Conservation (phyloP, 1,284 basidiomycete genomes). For the Puccinia brachypodii region DNA sequence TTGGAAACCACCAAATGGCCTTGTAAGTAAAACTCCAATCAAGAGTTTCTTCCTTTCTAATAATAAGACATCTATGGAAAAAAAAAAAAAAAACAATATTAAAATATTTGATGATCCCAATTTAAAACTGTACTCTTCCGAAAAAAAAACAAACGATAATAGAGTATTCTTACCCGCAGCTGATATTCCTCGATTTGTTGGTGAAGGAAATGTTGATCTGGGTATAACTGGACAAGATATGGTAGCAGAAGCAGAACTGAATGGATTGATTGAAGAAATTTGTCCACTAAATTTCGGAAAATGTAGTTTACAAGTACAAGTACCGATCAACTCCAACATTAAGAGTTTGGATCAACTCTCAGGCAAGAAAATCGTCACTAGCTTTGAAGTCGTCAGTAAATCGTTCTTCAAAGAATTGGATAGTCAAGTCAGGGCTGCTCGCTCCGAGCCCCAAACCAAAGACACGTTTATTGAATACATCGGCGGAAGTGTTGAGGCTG, state of each 20-base stretch:
- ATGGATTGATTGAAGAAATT: slow-evolving; percentile 73
- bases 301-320: slow-evolving; percentile 91
- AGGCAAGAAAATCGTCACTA: slow-evolving; percentile 90
- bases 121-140: too few species aligned
- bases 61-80: not conserved
- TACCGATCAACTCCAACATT: slow-evolving; percentile 74
- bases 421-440: not conserved
- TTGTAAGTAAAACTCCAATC: not conserved
- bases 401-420: slow-evolving; percentile 67
- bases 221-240: slow-evolving; percentile 97
- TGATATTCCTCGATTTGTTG: slow-evolving; percentile 98
- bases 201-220: slow-evolving; percentile 87
- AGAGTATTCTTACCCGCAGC: slow-evolving; percentile 95
- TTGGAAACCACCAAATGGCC: slow-evolving; percentile 17
- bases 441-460: not conserved
- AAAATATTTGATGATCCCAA: too few species aligned
- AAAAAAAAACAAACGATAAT: too few species aligned
- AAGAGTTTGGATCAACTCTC: slow-evolving; percentile 75
- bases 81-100: too few species aligned
- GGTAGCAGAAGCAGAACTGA: slow-evolving; percentile 83
- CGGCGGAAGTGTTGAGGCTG: slow-evolving; percentile 95
- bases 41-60: not conserved
- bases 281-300: slow-evolving; percentile 61
- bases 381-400: slow-evolving; percentile 81
- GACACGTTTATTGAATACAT: slow-evolving; percentile 75